Evolutionary conservation across 2,329 filamentous ascomycete species (phyloP), one percentile per base, ranked within the genome.

Genomic region (Colletotrichum camelliae): DNA sequence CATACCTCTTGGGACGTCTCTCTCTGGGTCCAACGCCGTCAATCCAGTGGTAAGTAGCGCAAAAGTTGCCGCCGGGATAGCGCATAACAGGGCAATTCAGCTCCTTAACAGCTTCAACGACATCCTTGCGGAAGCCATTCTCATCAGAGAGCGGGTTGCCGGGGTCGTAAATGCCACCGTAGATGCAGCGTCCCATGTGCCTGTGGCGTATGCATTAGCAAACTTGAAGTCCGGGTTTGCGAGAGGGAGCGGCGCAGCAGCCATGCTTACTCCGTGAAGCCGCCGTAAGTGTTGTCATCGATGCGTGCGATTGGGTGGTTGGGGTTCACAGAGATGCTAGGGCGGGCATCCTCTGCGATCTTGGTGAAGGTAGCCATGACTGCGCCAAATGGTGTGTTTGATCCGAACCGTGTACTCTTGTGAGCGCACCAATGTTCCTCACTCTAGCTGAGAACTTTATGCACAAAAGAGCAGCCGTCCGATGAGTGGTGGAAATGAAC

Each of bases 181-280:
- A 96, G 81, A 97, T 96, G 87, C 95, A 97, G 77, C 95, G 92
- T 80, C 95, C 95, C 94, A 97, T 97, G 84, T 97, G 95, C 80
- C 94, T 95, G 79, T 37, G 52, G 33, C 21, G 35, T 64, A 21
- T 8, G 35, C 43, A n/a, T 76, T 27, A 76, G 64, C 48, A 8
- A 57, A 31, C 18, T 27, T 21, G 21, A 16, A 16, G 33, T 21
- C 4, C 31, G 67, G 35, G 31, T n/a, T 18, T 37, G 67, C 43
- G 43, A n/a, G 68, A 37, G 33, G 29, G 35, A 37, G 33, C n/a
- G 68, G 29, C 37, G 27, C 18, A 37, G 33, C 10, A 61, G 27
- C 5, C 18, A 55, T 31, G 84, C 91, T 85, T 86, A 95, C 94
- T 97, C 95, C 75, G 93, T 95, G 85, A 97, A 97, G 13, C 94